A percentile compares a stretch with the other conserved stretches of the same genome.
phyloP scores from a whole-genome alignment of 1,139 yeast species.

The Blastobotrys serpentis region DNA sequence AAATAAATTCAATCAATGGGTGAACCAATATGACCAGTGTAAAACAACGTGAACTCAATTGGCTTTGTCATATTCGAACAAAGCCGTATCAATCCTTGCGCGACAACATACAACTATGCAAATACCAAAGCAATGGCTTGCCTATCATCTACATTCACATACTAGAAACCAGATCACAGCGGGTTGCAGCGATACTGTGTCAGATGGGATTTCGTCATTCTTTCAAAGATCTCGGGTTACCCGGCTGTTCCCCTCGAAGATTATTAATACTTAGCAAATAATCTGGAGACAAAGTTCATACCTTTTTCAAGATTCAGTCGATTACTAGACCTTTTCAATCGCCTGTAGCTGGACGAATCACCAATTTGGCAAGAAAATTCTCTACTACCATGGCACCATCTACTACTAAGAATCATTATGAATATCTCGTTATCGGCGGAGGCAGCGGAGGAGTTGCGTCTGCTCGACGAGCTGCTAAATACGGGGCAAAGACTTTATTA shows the following conservation, averaged over 20 bases:
- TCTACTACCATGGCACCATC: slow-evolving; percentile 54
- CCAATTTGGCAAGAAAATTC: slow-evolving; percentile 13
- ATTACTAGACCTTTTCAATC: not conserved
- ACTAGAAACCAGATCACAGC: not conserved
- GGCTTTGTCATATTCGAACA: too few species aligned
- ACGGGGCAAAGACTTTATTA: slow-evolving; percentile 84
- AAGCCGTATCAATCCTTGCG: too few species aligned
- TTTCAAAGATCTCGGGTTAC: too few species aligned
- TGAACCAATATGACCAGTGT: too few species aligned
- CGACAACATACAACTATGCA: not conserved
- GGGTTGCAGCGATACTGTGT: not conserved
- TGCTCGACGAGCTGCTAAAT: slow-evolving; percentile 91
- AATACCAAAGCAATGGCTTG: not conserved
- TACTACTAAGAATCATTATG: slow-evolving; percentile 58
- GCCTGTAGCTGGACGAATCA: slow-evolving; percentile 9
- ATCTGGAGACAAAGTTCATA: not conserved
- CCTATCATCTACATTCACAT: too few species aligned
- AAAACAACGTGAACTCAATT: too few species aligned
- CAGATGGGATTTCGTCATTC: too few species aligned
- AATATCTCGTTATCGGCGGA: slow-evolving; percentile 94
- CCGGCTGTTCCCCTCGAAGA: not conserved
- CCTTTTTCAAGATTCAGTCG: slow-evolving; percentile 5
- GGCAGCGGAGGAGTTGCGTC: slow-evolving; percentile 99
- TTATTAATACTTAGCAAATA: not conserved
- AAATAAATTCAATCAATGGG: too few species aligned